Percentiles rank a stretch among this genome's conserved stretches.
phyloP scores from a whole-genome alignment of 2,329 filamentous ascomycete species.

The Pyrenochaeta sp. region DNA sequence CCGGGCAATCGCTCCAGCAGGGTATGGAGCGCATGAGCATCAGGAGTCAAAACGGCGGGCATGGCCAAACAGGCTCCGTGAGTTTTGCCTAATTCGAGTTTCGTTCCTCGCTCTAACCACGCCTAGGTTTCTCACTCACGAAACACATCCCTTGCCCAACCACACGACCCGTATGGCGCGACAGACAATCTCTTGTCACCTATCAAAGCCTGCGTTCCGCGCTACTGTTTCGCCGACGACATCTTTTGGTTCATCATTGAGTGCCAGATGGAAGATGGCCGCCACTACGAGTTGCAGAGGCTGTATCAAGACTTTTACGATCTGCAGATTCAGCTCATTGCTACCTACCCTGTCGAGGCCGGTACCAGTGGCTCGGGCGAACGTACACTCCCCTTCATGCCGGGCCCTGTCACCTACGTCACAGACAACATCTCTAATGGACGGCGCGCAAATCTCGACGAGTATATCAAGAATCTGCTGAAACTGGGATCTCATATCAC shows the following conservation, averaged over 20 bases:
- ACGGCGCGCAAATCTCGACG: conserved; percentile 88
- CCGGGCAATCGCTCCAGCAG: conserved; percentile 60
- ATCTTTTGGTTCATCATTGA: conserved; percentile 99
- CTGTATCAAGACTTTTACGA: conserved; percentile 99
- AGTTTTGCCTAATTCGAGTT: conserved; percentile 22
- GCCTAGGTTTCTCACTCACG: conserved; percentile 41
- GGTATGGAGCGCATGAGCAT: conserved; percentile 81
- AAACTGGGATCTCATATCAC: conserved; percentile 85
- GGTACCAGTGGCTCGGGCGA: conserved; percentile 79
- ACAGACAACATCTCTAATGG: conserved; percentile 98
- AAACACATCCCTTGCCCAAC: conserved; percentile 47
- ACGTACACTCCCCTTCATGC: conserved; percentile 94
- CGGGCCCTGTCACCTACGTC: conserved; percentile 94
- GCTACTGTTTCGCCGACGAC: conserved; percentile 95
- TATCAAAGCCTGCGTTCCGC: conserved; percentile 81
- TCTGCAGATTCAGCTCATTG: conserved; percentile 93
- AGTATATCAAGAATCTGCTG: conserved; percentile 92
- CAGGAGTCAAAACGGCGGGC: conserved; percentile 42
- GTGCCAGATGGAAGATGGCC: conserved; percentile 85
- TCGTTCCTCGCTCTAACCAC: conserved; percentile 16
- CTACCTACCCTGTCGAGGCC: conserved; percentile 89
- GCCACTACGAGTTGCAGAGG: conserved; percentile 89
- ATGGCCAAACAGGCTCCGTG: conserved; percentile 38
- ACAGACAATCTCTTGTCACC: conserved; percentile 70
- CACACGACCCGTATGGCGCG: conserved; percentile 47